Evolutionary conservation across 148 eudicot genomes (phyloP).

Genomic region (Heliamphora exappendiculata): DNA sequence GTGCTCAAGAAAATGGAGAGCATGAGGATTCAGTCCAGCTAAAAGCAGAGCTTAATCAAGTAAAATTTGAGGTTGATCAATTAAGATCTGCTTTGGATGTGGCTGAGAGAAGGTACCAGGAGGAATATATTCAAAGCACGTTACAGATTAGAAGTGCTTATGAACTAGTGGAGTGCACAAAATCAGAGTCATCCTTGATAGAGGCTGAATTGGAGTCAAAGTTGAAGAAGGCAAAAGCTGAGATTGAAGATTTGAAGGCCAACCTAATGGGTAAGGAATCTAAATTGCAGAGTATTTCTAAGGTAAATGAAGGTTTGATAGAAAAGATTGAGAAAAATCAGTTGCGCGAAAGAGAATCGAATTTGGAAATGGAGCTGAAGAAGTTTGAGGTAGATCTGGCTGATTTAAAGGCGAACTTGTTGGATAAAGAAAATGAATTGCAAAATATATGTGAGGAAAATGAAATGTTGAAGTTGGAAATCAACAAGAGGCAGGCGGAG

Average conservation of each 20-base stretch:
- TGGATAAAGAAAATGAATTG: slow-evolving; percentile 47
- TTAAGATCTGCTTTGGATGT: slow-evolving; percentile 54
- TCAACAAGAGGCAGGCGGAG: slow-evolving; percentile 35
- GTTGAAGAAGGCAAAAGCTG: slow-evolving; percentile 31
- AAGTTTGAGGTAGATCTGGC: slow-evolving; percentile 35
- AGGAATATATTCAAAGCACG: slow-evolving; percentile 64
- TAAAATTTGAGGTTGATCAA: slow-evolving; percentile 42
- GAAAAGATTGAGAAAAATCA: slow-evolving; percentile 24
- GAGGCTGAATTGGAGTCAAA: slow-evolving; percentile 47
- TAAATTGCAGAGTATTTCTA: slow-evolving; percentile 23
- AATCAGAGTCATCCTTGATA: slow-evolving; percentile 40
- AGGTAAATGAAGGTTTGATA: slow-evolving; percentile 25
- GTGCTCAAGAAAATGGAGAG: slow-evolving; percentile 11
- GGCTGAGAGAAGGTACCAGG: slow-evolving; percentile 59
- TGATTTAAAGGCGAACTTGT: slow-evolving; percentile 30
- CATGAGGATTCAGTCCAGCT: slow-evolving; percentile 31
- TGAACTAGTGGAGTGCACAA: slow-evolving; percentile 55
- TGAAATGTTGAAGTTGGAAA: slow-evolving; percentile 46
- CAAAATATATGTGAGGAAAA: slow-evolving; percentile 48
- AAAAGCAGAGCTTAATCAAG: slow-evolving; percentile 41
- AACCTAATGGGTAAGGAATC: slow-evolving; percentile 35
- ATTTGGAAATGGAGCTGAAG: slow-evolving; percentile 34
- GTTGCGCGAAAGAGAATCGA: slow-evolving; percentile 19
- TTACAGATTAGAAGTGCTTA: slow-evolving; percentile 66
- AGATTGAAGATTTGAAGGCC: slow-evolving; percentile 44